phyloP scores from a whole-genome alignment of 2,329 filamentous ascomycete species.

The Metarhizium guizhouense region DNA sequence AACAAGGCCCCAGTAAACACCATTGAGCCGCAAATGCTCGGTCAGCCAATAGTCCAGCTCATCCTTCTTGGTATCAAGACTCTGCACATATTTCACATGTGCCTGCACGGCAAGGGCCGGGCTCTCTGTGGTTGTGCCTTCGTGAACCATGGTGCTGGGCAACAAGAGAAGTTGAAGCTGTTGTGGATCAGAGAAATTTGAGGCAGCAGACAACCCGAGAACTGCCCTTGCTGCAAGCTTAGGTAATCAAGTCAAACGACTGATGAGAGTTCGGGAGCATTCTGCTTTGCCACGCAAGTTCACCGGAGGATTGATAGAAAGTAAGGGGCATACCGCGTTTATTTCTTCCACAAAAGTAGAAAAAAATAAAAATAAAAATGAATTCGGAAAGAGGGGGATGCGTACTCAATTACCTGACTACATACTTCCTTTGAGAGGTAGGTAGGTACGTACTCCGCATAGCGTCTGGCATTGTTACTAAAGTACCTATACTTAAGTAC shows the following conservation, averaged over 20 bases:
- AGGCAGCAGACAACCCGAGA: neutral
- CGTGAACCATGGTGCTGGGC: conserved; percentile 19
- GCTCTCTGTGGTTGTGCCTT: conserved; percentile 22
- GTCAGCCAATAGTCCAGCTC: conserved; percentile 97
- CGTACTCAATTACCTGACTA: too few species aligned
- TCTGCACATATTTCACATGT: conserved; percentile 90
- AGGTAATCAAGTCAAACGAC: neutral
- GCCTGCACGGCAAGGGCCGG: conserved; percentile 40
- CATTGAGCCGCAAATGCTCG: conserved; percentile 90
- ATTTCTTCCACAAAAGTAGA: too few species aligned
- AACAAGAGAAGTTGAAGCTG: neutral
- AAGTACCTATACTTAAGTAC: too few species aligned
- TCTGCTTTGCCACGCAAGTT: too few species aligned
- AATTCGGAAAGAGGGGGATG: too few species aligned
- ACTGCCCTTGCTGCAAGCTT: neutral
- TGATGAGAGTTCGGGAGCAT: too few species aligned
- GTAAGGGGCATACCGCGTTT: too few species aligned
- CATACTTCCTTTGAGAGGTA: too few species aligned
- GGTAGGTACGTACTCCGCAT: too few species aligned
- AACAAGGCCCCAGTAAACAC: conserved; percentile 92
- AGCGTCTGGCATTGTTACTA: too few species aligned
- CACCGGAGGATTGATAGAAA: too few species aligned
- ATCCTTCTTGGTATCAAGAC: conserved; percentile 83
- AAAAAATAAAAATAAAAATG: too few species aligned
- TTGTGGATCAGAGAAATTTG: neutral